phyloP scores from a whole-genome alignment of 2,329 filamentous ascomycete genomes.

The Neofusicoccum laricinum region DNA sequence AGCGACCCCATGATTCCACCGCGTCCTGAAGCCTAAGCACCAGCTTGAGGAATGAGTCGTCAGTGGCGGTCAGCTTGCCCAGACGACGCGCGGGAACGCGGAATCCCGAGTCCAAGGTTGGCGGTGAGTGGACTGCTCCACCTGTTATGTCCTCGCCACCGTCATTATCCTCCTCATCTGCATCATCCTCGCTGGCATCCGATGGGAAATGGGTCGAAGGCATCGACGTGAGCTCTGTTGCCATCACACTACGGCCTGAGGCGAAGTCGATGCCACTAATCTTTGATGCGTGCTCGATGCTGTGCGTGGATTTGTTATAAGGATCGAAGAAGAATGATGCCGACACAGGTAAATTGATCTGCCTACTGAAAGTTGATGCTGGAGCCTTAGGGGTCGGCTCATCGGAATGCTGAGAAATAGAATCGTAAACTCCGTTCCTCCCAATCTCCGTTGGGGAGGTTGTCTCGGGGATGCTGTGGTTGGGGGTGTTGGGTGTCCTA shows the following conservation, averaged over 20 bases:
- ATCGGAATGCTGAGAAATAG: conserved; percentile 20
- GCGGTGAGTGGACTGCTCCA: conserved; percentile 3
- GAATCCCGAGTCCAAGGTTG: conserved; percentile 22
- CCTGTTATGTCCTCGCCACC: not conserved
- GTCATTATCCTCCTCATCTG: not conserved
- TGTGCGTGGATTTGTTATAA: conserved; percentile 44
- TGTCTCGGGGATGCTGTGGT: conserved; percentile 27
- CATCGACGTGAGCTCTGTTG: not conserved
- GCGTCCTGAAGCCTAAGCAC: conserved; percentile 63
- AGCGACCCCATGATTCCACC: conserved; percentile 75
- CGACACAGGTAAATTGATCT: conserved; percentile 43
- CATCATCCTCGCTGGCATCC: conserved; percentile 1
- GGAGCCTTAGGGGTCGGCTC: conserved; percentile 38
- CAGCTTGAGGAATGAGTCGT: conserved; percentile 63
- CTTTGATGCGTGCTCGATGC: conserved; percentile 43
- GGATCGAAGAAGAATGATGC: conserved; percentile 46
- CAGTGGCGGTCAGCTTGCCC: conserved; percentile 64
- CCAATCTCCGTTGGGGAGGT: not conserved
- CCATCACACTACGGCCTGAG: conserved; percentile 22
- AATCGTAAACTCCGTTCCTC: not conserved
- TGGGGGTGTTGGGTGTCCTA: conserved; percentile 29
- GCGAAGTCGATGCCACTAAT: conserved; percentile 46
- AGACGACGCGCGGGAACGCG: conserved; percentile 46
- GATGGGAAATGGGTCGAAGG: conserved; percentile 5
- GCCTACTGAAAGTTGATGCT: conserved; percentile 37